Base-by-base conservation (phyloP, 768 basidiomycete genomes). In the Xerocomellus amylosporus region DNA sequence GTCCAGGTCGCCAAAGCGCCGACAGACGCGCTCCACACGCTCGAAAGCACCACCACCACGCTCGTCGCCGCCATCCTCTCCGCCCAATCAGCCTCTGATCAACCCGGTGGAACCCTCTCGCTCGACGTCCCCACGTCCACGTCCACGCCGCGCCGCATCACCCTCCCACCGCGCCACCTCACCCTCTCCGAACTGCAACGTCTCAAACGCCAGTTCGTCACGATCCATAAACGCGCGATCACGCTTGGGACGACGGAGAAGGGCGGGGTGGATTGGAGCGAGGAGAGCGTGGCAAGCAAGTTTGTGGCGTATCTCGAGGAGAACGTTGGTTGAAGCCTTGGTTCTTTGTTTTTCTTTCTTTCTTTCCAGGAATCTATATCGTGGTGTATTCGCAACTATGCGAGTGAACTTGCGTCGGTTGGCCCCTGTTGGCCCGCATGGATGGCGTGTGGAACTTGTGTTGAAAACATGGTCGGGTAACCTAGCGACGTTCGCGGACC, bases 131-230 rank as follows among this genome's bases (percentile, higher is more conserved):
- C 82, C 45, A 74, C 78, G 1, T 66, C 85, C 12, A 60, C 77
- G 3, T n/a, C n/a, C n/a, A n/a, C n/a, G n/a, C n/a, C n/a, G n/a
- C n/a, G n/a, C n/a, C 59, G 71, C 10, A 72, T 96, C 46, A 75
- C 73, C 13, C 80, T 96, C 17, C 90, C 91, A 0, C 65, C 80
- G 37, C 85, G 90, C 7, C 79, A 78, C 54, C 60, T 97, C 28
- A 93, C 93, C 36, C 77, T 98, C 7, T 85, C 90, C 0, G 93
- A 96, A 72, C 76, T 97, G 51, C 94, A 96, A 68, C 79, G 95
- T 28, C 73, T 88, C 40, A 98, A 96, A 68, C 79, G 95, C 40
- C 94, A 98, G 68, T 98, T 96, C 64, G 88, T 96, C 31, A 82
- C 83, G 4, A 79, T 91, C 33, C 93, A 98, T 68, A 92, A 89